Evolutionary conservation across 169 alveolate genomes (phyloP), one percentile per base, ranked within the genome.

Genomic region (Plasmodium inui): DNA sequence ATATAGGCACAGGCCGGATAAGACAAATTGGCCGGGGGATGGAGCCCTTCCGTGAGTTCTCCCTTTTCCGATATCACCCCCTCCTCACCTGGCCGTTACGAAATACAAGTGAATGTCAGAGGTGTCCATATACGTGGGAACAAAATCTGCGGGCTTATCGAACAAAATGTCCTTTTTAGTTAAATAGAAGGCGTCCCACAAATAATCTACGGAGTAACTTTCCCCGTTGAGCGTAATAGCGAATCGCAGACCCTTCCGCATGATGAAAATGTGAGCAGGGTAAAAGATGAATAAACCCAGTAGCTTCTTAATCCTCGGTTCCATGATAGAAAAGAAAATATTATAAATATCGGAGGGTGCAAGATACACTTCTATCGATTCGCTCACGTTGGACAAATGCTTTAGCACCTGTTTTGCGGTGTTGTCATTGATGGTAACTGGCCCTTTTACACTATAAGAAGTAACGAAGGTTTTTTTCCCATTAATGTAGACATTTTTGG

Each of bases 371-470:
- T 76, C 90, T 19, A 79, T 44, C 72, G 72, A 50, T 28, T 89
- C 39, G 50, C 19, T 86, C 10, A 86, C 97, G 94, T 95, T 96
- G 10, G 96, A 82, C 26, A 95, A 78, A 95, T 96, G 83, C 3
- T 84, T 67, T 70, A 96, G 84, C 19, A 96, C 53, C 39, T 90
- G 86, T 72, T 93, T 96, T n/a, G 96, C 96, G 74, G 92, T 76
- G 46, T 70, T 76, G 72, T 84, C 96, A 74, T 95, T 82, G 19
- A 94, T 93, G 26, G 95, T 92, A 14, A 96, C 92, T 10, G 97
- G 97, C 5, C 97, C 97, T 44, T 93, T 93, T 39, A 89, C 86
- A 19, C 96, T 84, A 37, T 86, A 34, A 7, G 97, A 67, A 76
- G 92, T 95, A 4, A 96, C 95, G 80, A 79, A 96, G 14, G 92